A percentile compares a stretch with the other conserved stretches of the same genome.
phyloP scores from a whole-genome alignment of 257 asterid genomes.

The Orobanche coerulescens region DNA sequence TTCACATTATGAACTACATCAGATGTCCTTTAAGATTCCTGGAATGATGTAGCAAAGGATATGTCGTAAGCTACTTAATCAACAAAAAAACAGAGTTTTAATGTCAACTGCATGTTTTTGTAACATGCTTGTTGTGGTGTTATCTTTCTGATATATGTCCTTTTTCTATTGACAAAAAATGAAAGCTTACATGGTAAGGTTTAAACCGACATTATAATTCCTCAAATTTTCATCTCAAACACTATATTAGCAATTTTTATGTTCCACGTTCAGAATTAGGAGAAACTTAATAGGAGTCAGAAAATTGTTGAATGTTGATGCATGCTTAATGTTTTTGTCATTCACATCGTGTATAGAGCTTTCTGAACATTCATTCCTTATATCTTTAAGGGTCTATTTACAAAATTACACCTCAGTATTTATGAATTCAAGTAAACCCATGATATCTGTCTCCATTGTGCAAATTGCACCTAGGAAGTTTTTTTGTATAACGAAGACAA shows the following conservation, averaged over 20 bases:
- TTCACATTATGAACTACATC: background rate
- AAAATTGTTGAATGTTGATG: constrained; percentile 4
- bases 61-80: background rate
- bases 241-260: background rate
- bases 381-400: background rate
- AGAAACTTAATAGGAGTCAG: constrained; percentile 4
- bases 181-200: background rate
- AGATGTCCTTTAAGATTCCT: background rate
- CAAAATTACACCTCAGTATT: background rate
- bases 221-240: background rate
- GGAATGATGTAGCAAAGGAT: background rate
- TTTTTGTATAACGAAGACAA: background rate
- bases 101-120: background rate
- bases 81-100: background rate
- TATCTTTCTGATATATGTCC: background rate
- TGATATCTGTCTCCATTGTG: no score
- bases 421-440: no score
- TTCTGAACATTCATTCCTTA: background rate
- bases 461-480: background rate
- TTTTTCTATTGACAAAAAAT: background rate
- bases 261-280: background rate
- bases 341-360: background rate
- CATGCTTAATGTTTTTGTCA: background rate
- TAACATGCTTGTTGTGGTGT: background rate
- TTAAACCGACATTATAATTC: background rate